Base-by-base conservation (phyloP, 2,329 filamentous ascomycete species). In the Torrubiella hemipterigena region DNA sequence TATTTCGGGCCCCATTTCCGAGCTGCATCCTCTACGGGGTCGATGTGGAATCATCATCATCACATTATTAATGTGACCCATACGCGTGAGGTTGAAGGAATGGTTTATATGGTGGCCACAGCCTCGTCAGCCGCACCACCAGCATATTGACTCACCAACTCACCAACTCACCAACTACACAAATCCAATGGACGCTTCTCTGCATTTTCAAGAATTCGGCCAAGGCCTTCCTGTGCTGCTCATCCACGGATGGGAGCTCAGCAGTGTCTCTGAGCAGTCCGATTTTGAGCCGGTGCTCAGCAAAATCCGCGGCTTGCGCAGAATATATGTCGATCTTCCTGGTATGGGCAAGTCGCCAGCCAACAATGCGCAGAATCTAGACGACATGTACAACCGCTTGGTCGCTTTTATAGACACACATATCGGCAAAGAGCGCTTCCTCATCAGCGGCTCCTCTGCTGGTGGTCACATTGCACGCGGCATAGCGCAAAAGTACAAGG, bases 281-380 rank as follows among this genome's bases (percentile, higher is more conserved):
- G 36, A 38, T 18, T 36, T 38, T 29, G 36, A 38, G 36, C 36
- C 36, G 7, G 25, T 38, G 16, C 33, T 38, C 19, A 27, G 17
- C 25, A 36, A 38, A 25, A 27, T 12, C 17, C n/a, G 30, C 28
- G 34, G 33, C 6, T 21, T 38, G 20, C 28, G 30, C 19, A 33
- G 36, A 3, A 36, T 38, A 7, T 38, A 38, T 31, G 33, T 38
- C 6, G 30, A 38, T 19, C 33, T 38, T 14, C 36, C 36, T 2
- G 36, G 36, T 12, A 38, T 36, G 36, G 36, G 36, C 27, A 17
- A 12, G 10, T 33, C 36, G 20, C 33, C 36, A 14, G 30, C 33
- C 9, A 22, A 31, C 14, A 24, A 27, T 24, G 22, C 36, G 13
- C 24, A 31, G 9, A 12, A 20, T 18, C 30, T 31, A 7, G 36